Conservation (phyloP, 108 stramenopile genomes). For the Aurantiochytrium sp. region DNA sequence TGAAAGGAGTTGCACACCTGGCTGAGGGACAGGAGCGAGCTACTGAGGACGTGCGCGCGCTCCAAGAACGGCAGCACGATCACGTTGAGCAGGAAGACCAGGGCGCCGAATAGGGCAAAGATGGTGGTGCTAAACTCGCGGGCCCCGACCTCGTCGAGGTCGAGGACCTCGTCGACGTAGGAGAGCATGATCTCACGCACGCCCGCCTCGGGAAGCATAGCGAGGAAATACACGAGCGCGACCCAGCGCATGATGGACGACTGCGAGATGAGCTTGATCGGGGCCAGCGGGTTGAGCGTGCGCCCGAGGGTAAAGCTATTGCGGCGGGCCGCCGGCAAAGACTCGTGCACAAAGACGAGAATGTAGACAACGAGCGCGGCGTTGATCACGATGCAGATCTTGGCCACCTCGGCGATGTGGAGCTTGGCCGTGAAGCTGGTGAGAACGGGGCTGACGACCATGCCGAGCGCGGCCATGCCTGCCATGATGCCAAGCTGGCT, state of each 20-base stretch:
- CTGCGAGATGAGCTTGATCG: not conserved
- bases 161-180: constrained; percentile 9
- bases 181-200: not conserved
- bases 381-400: not conserved
- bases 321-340: not conserved
- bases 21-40: not conserved
- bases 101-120: not conserved
- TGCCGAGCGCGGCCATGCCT: not conserved
- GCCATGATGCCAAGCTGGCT: not conserved
- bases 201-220: not conserved
- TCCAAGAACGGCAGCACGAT: not conserved
- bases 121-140: not conserved
- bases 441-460: not conserved
- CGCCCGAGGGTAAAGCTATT: not conserved
- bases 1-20: not conserved
- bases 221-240: not conserved
- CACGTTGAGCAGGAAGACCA: not conserved
- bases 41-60: not conserved
- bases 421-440: not conserved
- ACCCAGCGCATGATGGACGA: not conserved
- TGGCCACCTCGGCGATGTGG: not conserved
- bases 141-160: not conserved
- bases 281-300: constrained; percentile 13
- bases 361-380: not conserved
- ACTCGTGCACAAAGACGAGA: not conserved